Evolutionary conservation across 129 eudicot genomes (phyloP), one percentile per base, ranked within the genome.

Genomic region (Gnaphalium uliginosum): DNA sequence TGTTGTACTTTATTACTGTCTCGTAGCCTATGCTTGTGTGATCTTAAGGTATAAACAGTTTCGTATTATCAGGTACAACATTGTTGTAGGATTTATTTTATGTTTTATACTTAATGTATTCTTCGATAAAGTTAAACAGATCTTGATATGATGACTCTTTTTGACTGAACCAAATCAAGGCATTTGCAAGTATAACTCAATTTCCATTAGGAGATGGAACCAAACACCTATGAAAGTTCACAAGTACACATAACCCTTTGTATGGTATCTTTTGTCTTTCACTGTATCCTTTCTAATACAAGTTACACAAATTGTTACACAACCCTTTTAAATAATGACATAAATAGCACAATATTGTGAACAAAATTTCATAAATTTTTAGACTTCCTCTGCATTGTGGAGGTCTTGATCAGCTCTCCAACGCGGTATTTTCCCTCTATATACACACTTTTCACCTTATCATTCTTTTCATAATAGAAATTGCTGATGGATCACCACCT

Each of bases 401-500:
- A 59, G 35, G 21, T 30, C 54, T 17, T 6, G 19, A 69, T 60
- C 22, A 78, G n/a, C 64, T 21, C 35, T 5, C 4, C 80, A 59
- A 41, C 51, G 17, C 33, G 17, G 10, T 33, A 25, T 66, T 58
- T 75, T 33, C 57, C 74, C 43, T 74, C 26, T 51, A 75, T 89
- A 53, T 60, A n/a, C n/a, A 67, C 76, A 66, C 58, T 50, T 19
- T 32, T 77, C 57, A 81, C 71, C 33, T 79, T 11, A 72, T 68
- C 51, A 86, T 56, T 82, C 98, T 83, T 81, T 78, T 78, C 69
- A 78, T 83, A 24, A 93, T 78, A 60, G 95, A 88, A 77, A 93
- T 85, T 29, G 68, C 75, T 8, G 90, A 83, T 37, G 87, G 82
- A 71, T 93, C 96, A 3, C 96, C 96, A 30, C 96, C 96, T 21